Conservation (phyloP, 805 yeast species). For the Hyphopichia homilentoma region DNA sequence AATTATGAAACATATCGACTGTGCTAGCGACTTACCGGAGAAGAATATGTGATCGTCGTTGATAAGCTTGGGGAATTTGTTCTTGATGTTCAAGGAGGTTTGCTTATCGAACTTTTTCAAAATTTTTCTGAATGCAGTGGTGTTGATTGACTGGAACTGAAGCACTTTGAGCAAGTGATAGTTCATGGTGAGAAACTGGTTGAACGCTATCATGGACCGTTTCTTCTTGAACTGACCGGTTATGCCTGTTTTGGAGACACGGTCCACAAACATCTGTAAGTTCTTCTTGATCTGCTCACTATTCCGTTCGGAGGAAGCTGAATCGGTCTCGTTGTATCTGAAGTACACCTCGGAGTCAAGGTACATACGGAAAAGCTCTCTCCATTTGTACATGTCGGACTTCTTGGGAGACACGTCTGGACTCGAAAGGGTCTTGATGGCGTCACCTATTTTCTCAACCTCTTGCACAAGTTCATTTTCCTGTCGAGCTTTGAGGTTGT, state of each 20-base stretch:
- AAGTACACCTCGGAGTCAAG: slow-evolving; percentile 66
- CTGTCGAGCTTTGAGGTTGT: slow-evolving; percentile 38
- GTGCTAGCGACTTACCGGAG: slow-evolving; percentile 48
- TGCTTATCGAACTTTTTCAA: slow-evolving; percentile 74
- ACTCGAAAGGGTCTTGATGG: slow-evolving; percentile 34
- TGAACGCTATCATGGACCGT: slow-evolving; percentile 42
- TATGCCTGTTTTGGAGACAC: slow-evolving; percentile 34
- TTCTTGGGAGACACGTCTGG: slow-evolving; percentile 36
- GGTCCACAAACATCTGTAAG: slow-evolving; percentile 36
- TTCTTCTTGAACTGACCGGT: slow-evolving; percentile 43
- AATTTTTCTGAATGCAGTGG: slow-evolving; percentile 62
- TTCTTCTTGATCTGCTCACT: slow-evolving; percentile 44
- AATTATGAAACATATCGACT: slow-evolving; percentile 52
- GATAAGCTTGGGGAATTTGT: slow-evolving; percentile 43
- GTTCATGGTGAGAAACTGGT: slow-evolving; percentile 51
- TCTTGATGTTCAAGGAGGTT: slow-evolving; percentile 50
- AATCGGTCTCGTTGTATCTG: slow-evolving; percentile 42
- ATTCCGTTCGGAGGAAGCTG: slow-evolving; percentile 42
- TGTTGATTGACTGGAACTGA: slow-evolving; percentile 59
- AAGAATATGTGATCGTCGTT: slow-evolving; percentile 40
- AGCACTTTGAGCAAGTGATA: slow-evolving; percentile 51
- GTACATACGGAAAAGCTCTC: slow-evolving; percentile 62
- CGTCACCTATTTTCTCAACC: slow-evolving; percentile 40
- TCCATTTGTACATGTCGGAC: slow-evolving; percentile 64
- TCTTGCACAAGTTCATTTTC: slow-evolving; percentile 40